Evolutionary conservation across 345 rosid genomes (phyloP).

Genomic region (Acer negundo): DNA sequence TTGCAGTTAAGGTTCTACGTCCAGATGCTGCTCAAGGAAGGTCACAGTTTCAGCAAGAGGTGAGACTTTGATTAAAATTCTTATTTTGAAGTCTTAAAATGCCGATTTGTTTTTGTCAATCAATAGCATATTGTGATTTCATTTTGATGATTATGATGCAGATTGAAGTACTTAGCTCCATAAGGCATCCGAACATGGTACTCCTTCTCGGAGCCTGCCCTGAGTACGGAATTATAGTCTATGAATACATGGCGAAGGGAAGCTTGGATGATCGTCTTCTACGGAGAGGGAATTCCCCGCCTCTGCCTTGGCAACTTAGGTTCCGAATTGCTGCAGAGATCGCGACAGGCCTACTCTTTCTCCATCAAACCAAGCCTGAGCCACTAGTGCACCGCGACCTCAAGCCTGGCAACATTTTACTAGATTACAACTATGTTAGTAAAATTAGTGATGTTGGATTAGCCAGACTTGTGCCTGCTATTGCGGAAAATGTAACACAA

Average conservation of each 20-base stretch:
- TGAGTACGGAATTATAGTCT: constrained; percentile 81
- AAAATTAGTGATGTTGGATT: constrained; percentile 90
- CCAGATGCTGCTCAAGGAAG: constrained; percentile 98
- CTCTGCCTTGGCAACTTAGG: constrained; percentile 81
- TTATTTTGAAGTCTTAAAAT: neutral
- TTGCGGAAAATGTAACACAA: constrained; percentile 78
- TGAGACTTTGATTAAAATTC: constrained; percentile 19
- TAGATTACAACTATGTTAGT: constrained; percentile 79
- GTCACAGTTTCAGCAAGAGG: constrained; percentile 90
- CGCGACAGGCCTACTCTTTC: constrained; percentile 82
- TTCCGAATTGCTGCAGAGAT: constrained; percentile 87
- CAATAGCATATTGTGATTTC: neutral
- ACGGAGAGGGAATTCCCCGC: constrained; percentile 50
- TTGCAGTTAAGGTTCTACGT: constrained; percentile 83
- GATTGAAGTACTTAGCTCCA: constrained; percentile 89
- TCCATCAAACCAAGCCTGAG: constrained; percentile 93
- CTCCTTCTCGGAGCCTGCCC: constrained; percentile 97
- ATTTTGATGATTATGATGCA: constrained; percentile 25
- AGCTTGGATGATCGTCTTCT: constrained; percentile 83
- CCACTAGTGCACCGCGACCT: constrained; percentile 98
- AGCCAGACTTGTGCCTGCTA: constrained; percentile 81
- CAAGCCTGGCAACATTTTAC: constrained; percentile 85
- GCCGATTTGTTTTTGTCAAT: neutral
- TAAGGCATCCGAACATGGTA: constrained; percentile 97
- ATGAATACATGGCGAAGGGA: constrained; percentile 90